Base-by-base conservation (phyloP, 2,329 filamentous ascomycete species). In the Metarhizium brunneum region DNA sequence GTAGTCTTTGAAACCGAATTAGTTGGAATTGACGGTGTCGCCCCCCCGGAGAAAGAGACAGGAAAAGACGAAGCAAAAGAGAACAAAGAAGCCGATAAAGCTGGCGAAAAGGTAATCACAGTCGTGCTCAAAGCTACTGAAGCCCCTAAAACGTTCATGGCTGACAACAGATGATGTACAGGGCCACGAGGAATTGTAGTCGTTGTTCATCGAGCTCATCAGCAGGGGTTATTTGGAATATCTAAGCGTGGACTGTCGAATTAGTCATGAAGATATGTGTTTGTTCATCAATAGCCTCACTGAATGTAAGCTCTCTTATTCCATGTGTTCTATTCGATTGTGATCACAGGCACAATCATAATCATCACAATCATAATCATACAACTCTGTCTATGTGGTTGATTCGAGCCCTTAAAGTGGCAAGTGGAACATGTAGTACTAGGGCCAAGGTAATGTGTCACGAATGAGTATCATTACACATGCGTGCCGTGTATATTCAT, bases 1-100 rank as follows among this genome's bases (percentile, higher is more conserved):
- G 45, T 52, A 87, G 84, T 97, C 54, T 96, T 97, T 68, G 90
- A 95, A 76, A 96, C 92, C 49, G 90, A 96, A 74, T 76, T 97
- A 62, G 77, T 96, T 65, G 86, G 81, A 55, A 96, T 97, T 66
- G 77, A 85, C 16, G 91, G 91, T 35, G 88, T 92, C 32, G 68
- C 69, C 13, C 16, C 20, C n/a, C 54, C 56, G n/a, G n/a, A 47
- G 16, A 53, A 53, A 5, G 40, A 53, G 47, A 47, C 38, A 7
- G 18, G 16, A 20, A 67, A 65, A 18, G 67, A 71, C 51, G 72
- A 71, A 56, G 74, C 74, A 62, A 65, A 65, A 50, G 61, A 66
- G 55, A 48, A 47, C 5, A 65, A 66, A 59, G 54, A 61, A 29
- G 62, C 57, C 18, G 61, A 62, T 47, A 59, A 65, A 43, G 56